A percentile compares a stretch with the other conserved stretches of the same genome.
These are phyloP conservation scores for Passiflora organensis DNA, from an alignment of 345 rosid genomes.

Conservation along the genomic window DNA sequence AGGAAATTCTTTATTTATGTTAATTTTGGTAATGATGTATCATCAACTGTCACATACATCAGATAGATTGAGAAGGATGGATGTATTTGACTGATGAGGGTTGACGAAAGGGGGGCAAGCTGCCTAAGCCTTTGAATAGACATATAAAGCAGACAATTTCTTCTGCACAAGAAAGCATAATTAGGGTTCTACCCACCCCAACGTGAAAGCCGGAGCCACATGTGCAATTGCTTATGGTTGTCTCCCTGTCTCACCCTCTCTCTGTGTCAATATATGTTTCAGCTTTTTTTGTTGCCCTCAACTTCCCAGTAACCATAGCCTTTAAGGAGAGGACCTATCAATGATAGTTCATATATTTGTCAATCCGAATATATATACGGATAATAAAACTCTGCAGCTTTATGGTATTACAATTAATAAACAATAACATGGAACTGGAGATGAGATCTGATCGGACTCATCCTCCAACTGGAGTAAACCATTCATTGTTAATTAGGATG, in stretches of 20 bases:
- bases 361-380: background rate
- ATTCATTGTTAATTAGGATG: no score
- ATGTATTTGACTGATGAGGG: slow-evolving; percentile 29
- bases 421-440: no score
- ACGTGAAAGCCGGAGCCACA: slow-evolving; percentile 50
- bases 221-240: slow-evolving; percentile 25
- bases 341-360: background rate
- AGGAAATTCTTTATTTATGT: slow-evolving; percentile 1
- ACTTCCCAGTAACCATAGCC: background rate
- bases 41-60: slow-evolving; percentile 21
- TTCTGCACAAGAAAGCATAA: slow-evolving; percentile 32
- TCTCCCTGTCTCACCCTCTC: background rate
- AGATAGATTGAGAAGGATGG: background rate
- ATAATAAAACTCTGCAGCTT: no score
- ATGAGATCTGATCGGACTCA: no score
- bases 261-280: background rate
- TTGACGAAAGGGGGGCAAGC: slow-evolving; percentile 14
- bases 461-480: no score
- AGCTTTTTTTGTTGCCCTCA: background rate
- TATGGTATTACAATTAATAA: no score
- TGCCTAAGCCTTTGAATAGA: slow-evolving; percentile 16
- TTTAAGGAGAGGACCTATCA: background rate
- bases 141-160: slow-evolving; percentile 23
- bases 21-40: slow-evolving; percentile 10
- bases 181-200: slow-evolving; percentile 29